Base-by-base conservation (phyloP, 805 yeast species). In the Jamesozyma jinghongensis region DNA sequence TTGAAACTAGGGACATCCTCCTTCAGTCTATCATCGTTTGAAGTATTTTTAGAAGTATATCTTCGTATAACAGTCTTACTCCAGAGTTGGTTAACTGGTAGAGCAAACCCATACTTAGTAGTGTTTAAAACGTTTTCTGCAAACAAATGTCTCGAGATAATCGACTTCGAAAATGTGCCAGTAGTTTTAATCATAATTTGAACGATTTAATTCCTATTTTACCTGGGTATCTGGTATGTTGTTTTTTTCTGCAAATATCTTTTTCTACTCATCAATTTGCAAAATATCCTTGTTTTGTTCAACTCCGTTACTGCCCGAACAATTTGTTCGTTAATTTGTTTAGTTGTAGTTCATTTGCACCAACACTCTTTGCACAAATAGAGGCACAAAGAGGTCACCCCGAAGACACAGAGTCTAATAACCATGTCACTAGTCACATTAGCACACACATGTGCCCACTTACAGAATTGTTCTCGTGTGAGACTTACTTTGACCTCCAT, bases 401-500 rank as follows among this genome's bases (percentile, higher is more conserved):
- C 10, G 10, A 7, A 22, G 26, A 6, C 26, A 22, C 26, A 22
- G 26, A 28, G 31, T 25, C 11, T 8, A 14, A n/a, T n/a, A 34
- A 28, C 7, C 2, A 87, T 90, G 96, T 87, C 96, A 26, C 70
- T 88, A 40, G 94, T 83, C 37, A 81, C 79, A 49, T 71, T 92
- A 46, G 92, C 90, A 12, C 75, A 86, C 66, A 71, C 83, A 33
- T 85, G 95, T 57, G 79, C 94, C 18, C 97, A 90, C 58, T 60
- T 92, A 47, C 94, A 86, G 62, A 92, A 92, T 65, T 85, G 90
- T 52, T 73, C 85, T 13, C 74, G 81, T 60, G 90, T 85, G 37
- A 76, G 77, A 54, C 66, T 78, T 34, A 73, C 90, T 10, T 61
- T 81, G 44, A 85, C 97, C 0, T 74, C 86, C 16, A 73, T 92